Conservation (phyloP, 176 grass and related monocot genomes). For the Aegilops speltoides region DNA sequence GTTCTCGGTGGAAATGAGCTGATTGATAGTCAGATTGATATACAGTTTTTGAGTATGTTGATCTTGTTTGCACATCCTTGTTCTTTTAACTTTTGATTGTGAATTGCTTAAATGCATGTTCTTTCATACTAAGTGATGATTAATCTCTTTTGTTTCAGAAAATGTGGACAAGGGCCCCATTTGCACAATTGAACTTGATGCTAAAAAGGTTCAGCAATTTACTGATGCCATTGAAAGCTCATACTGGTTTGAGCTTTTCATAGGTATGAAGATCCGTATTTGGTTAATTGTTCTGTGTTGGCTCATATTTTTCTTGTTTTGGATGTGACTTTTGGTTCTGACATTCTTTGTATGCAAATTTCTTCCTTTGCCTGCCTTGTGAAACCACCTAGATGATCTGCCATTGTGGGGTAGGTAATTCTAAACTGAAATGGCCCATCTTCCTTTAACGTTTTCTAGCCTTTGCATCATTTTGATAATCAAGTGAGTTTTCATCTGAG, state of each 20-base stretch:
- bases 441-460: slow-evolving; percentile 8
- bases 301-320: slow-evolving; percentile 10
- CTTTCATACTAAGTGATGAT: background rate
- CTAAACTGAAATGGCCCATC: slow-evolving; percentile 12
- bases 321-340: slow-evolving; percentile 27
- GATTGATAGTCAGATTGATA: slow-evolving; percentile 90
- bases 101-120: slow-evolving; percentile 8
- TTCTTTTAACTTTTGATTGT: slow-evolving; percentile 29
- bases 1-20: slow-evolving; percentile 99
- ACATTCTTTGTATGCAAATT: slow-evolving; percentile 29
- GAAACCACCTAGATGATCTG: slow-evolving; percentile 72
- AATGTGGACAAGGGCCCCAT: slow-evolving; percentile 75
- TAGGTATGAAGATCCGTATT: slow-evolving; percentile 57
- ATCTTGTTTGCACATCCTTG: slow-evolving; percentile 35
- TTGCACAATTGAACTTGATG: slow-evolving; percentile 88
- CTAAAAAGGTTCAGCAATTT: slow-evolving; percentile 79
- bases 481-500: slow-evolving; percentile 18
- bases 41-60: slow-evolving; percentile 90
- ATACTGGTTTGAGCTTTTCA: slow-evolving; percentile 99
- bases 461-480: slow-evolving; percentile 38
- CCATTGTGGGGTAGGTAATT: slow-evolving; percentile 86
- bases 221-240: slow-evolving; percentile 84
- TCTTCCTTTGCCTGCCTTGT: slow-evolving; percentile 18
- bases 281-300: slow-evolving; percentile 28
- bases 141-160: slow-evolving; percentile 44